These are phyloP conservation scores for Turritis glabra DNA, from an alignment of 345 rosid species.

Conservation along the genomic window DNA sequence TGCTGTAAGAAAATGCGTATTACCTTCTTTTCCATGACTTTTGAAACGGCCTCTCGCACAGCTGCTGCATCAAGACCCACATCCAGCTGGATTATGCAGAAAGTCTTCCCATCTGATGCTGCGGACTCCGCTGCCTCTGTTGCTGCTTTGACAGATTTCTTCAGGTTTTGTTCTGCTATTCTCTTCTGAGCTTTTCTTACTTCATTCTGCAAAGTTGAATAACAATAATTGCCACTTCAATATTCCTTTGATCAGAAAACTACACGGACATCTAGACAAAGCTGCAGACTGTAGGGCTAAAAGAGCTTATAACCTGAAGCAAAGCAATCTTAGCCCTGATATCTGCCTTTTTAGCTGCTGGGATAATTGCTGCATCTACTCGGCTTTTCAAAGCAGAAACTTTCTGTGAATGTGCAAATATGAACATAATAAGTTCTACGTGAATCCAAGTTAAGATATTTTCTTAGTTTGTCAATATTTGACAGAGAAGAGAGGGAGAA, in stretches of 20 bases:
- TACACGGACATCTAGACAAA: not conserved
- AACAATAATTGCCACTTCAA: not conserved
- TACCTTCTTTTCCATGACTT: constrained; percentile 79
- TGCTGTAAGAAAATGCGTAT: not conserved
- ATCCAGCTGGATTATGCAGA: constrained; percentile 71
- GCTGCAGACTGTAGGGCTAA: not conserved
- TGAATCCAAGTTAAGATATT: not conserved
- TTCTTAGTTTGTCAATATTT: not conserved
- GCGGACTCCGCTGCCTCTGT: constrained; percentile 68
- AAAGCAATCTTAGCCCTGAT: constrained; percentile 66
- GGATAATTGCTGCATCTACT: constrained; percentile 75
- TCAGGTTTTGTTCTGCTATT: constrained; percentile 80
- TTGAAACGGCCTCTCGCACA: constrained; percentile 86
- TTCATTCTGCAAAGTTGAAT: constrained; percentile 49
- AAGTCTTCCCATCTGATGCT: constrained; percentile 66
- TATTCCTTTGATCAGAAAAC: not conserved
- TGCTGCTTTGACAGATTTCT: constrained; percentile 68
- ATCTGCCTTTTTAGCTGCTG: constrained; percentile 87
- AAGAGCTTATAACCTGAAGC: constrained; percentile 64
- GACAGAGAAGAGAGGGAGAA: not conserved
- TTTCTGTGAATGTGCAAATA: constrained; percentile 49
- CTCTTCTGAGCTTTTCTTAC: constrained; percentile 81
- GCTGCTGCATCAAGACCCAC: constrained; percentile 93
- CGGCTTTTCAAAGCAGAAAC: constrained; percentile 76
- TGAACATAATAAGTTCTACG: constrained; percentile 6